A percentile compares a stretch with the other conserved stretches of the same genome.
Conservation (phyloP, 192 early-diverging fungal species). For the Allomyces javanicus region DNA sequence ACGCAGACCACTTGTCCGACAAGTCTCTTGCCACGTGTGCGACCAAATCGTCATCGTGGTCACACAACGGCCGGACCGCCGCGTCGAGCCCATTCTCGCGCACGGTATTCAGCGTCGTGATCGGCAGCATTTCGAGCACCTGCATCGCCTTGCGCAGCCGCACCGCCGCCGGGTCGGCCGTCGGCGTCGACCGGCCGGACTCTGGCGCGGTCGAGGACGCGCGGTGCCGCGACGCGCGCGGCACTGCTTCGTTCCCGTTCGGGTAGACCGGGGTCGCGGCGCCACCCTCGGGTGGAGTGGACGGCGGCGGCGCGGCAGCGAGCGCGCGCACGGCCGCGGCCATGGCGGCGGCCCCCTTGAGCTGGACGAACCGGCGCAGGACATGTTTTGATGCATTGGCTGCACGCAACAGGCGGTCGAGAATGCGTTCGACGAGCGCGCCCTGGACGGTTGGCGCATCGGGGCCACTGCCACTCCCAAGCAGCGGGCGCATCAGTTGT, state of each 20-base stretch:
- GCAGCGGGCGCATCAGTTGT: no score
- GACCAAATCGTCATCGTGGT: constrained; percentile 21
- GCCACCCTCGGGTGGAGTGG: not conserved
- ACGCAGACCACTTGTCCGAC: constrained; percentile 22
- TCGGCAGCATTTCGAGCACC: constrained; percentile 55
- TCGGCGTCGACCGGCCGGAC: no score
- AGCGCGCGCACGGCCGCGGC: no score
- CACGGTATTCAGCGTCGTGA: constrained; percentile 57
- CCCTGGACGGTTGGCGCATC: no score
- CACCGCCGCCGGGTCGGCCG: not conserved
- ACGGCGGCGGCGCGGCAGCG: not conserved
- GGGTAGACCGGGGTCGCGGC: constrained; percentile 39
- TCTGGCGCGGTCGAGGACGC: not conserved
- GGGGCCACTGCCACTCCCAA: no score
- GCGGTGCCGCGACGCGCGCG: constrained; percentile 1
- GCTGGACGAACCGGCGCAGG: no score
- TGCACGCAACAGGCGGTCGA: no score
- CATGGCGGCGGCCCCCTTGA: no score
- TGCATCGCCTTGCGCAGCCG: constrained; percentile 11
- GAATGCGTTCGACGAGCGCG: no score
- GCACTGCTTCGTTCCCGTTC: constrained; percentile 37
- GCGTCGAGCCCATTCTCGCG: constrained; percentile 58
- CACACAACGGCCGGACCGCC: constrained; percentile 27
- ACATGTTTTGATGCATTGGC: no score
- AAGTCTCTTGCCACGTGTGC: constrained; percentile 24